Base-by-base conservation (phyloP, 2,329 filamentous ascomycete genomes). In the Ambrosiella beaveri region DNA sequence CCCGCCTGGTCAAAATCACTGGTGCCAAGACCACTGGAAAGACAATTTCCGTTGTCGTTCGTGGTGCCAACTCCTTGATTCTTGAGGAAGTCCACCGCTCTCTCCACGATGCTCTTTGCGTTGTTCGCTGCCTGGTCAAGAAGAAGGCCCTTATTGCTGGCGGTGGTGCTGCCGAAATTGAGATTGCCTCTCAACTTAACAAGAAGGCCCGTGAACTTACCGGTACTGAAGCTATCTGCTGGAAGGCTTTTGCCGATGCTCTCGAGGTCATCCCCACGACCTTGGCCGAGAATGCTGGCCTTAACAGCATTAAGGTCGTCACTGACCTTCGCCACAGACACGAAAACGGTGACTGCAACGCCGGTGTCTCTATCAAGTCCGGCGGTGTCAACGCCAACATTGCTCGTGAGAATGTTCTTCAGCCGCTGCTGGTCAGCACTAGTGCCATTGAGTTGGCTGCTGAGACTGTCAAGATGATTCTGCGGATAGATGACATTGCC, bases 131-230 rank as follows among this genome's bases (percentile, higher is more conserved):
- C 69, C 74, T 98, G 61, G 93, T 98, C 65, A 98, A 98, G 82
- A 98, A 97, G 82, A 95, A 94, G 75, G 93, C 93, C n/a, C 81
- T 98, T 59, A 95, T 98, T 66, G 91, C 94, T 12, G 93, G 93
- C 71, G 93, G 93, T 66, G 93, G 93, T 68, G 93, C 93, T 1
- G 88, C 93, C 35, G 93, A 98, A 72, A 94, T 97, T 66, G 90
- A 97, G 73, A 91, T 98, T 65, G 88, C 93, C 19, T 86, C 93
- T 57, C 80, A 88, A 66, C 80, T 98, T 39, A 82, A 85, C 59
- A 85, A 87, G 71, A 85, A 87, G 67, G 82, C 91, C 7, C 86
- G 90, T 64, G 82, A 84, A 65, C 77, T 96, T 61, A 84, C 84
- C 0, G 94, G 94, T 61, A 96, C 93, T 4, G 93, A 98, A 71